A percentile compares a stretch with the other conserved stretches of the same genome.
phyloP scores from a whole-genome alignment of 2,329 filamentous ascomycete species.

The Gaeumannomyces tritici region DNA sequence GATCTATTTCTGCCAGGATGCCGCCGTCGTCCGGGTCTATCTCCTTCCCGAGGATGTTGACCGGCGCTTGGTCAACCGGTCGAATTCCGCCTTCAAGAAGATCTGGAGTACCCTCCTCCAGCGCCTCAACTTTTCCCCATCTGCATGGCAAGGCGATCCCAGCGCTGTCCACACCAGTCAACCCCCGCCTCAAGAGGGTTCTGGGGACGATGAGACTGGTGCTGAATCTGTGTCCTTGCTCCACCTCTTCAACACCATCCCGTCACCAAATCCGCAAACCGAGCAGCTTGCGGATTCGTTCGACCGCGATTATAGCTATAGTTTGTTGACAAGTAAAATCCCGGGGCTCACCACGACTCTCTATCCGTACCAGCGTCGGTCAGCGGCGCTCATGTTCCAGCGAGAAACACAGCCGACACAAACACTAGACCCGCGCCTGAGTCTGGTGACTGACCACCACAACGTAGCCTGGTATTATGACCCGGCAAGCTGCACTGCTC shows the following conservation, averaged over 20 bases:
- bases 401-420: slow-evolving; percentile 58
- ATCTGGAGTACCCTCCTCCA: slow-evolving; percentile 38
- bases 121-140: slow-evolving; percentile 43
- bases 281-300: slow-evolving; percentile 11
- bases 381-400: slow-evolving; percentile 75
- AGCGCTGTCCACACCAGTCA: neutral
- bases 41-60: slow-evolving; percentile 57
- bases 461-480: slow-evolving; percentile 63
- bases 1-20: slow-evolving; percentile 17
- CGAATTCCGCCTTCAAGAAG: slow-evolving; percentile 30
- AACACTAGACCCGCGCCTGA: slow-evolving; percentile 65
- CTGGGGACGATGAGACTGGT: neutral
- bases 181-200: slow-evolving; percentile 3
- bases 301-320: slow-evolving; percentile 39
- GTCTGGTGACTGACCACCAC: slow-evolving; percentile 47
- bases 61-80: slow-evolving; percentile 40
- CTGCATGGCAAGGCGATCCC: slow-evolving; percentile 44
- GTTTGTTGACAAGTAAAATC: slow-evolving; percentile 42
- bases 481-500: slow-evolving; percentile 48
- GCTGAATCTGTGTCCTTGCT: slow-evolving; percentile 45
- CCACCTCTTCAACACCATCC: slow-evolving; percentile 63
- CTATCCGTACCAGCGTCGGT: slow-evolving; percentile 71
- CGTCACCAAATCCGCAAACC: slow-evolving; percentile 54
- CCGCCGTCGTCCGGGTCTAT: slow-evolving; percentile 41
- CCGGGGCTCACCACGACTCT: slow-evolving; percentile 54